phyloP scores from a whole-genome alignment of 352 stramenopile species.

The Globisporangium takayamanum region DNA sequence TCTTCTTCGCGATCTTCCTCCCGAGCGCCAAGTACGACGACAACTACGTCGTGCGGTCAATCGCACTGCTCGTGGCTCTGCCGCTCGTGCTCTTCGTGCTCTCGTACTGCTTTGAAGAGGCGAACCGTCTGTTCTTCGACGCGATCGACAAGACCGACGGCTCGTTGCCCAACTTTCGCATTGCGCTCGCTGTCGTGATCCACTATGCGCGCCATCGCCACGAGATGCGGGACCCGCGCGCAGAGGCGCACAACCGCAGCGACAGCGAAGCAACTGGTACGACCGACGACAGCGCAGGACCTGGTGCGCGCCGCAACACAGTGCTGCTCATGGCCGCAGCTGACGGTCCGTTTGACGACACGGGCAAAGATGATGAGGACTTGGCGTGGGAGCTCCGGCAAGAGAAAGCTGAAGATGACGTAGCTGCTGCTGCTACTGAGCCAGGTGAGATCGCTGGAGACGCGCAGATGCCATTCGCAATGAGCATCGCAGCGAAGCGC shows the following conservation, averaged over 20 bases:
- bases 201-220: conserved; percentile 74
- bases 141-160: conserved; percentile 67
- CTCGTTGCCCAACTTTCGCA: conserved; percentile 64
- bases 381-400: conserved; percentile 27
- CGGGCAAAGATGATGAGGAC: conserved; percentile 54
- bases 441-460: too few relatives aligned
- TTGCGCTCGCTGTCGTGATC: conserved; percentile 67
- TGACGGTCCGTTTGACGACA: conserved; percentile 47
- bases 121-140: conserved; percentile 56
- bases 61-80: conserved; percentile 48
- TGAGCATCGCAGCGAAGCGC: conserved; percentile 13
- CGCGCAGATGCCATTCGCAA: too few relatives aligned
- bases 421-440: conserved; percentile 7
- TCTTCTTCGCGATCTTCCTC: conserved; percentile 83
- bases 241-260: neutral
- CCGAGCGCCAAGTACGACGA: conserved; percentile 65
- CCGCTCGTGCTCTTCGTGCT: conserved; percentile 66
- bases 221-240: conserved; percentile 28
- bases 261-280: too few relatives aligned
- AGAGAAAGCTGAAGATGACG: conserved; percentile 19
- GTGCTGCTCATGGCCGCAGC: conserved; percentile 35
- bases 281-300: neutral
- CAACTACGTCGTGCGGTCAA: conserved; percentile 51
- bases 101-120: conserved; percentile 75
- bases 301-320: neutral